Base-by-base conservation (phyloP, 73 alveolate genomes). In the Urostyla sp. region DNA sequence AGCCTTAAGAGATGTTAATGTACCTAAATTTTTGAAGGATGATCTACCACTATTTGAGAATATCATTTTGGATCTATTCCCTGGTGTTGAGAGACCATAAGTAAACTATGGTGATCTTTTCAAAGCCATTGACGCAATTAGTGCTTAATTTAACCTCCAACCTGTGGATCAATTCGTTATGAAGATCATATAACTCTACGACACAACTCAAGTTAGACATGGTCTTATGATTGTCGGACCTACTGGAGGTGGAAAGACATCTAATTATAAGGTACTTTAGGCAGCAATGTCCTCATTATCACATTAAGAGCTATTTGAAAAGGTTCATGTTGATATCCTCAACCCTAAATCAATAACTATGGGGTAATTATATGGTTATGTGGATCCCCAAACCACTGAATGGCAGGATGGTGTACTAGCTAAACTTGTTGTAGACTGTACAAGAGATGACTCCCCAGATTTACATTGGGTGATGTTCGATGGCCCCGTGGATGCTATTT, bases 221-320 rank as follows among this genome's bases (percentile, higher is more conserved):
- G 99, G 99, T 32, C 95, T 98, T 75, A 97, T 98, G 99, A 77
- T 98, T 38, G 99, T 98, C 20, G 99, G 99, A 1, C 99, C 99
- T 21, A 98, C 99, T 24, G 99, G 99, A 1, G 99, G 99, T 51
- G 99, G 99, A 58, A 98, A 98, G 94, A 97, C 99, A 23, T 79
- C 97, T 53, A 97, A 97, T 93, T 96, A 96, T 79, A 89, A 95
- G 75, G 95, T 95, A 16, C 92, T 98, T 60, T 90, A 90, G 37
- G 94, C 90, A 58, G 96, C 99, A n/a, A 88, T 95, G 88, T 76
- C 98, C 34, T 80, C 94, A 2, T 90, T 96, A 31, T 92, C 96
- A 15, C 91, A 80, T 66, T 49, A 75, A 77, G 88, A 90, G 72
- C 11, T 37, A 57, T 79, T 90, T 75, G 80, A 85, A 51, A 93